These are phyloP conservation scores for Yamadazyma songkhlaensis DNA, from an alignment of 1,139 yeast species.

Conservation along the genomic window DNA sequence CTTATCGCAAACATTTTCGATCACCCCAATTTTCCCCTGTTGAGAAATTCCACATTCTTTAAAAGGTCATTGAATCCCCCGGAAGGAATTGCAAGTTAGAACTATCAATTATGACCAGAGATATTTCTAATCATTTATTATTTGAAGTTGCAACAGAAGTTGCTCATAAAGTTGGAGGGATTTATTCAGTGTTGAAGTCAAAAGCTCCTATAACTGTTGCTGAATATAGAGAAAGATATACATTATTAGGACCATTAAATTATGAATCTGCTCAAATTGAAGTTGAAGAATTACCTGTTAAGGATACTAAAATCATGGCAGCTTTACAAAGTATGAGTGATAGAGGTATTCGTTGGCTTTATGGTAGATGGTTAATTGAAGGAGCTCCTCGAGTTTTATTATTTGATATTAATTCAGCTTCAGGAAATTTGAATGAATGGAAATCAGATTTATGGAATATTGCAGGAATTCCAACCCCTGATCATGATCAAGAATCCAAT, in stretches of 20 bases:
- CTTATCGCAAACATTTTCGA: constrained; percentile 1
- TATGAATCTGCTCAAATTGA: constrained; percentile 82
- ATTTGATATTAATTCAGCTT: constrained; percentile 81
- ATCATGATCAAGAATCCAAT: constrained; percentile 81
- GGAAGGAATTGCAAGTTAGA: not conserved
- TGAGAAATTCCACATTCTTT: not conserved
- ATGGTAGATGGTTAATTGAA: constrained; percentile 96
- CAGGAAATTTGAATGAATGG: constrained; percentile 79
- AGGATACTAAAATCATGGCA: constrained; percentile 56
- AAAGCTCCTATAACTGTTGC: constrained; percentile 97
- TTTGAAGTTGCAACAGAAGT: constrained; percentile 98
- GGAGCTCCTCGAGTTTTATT: constrained; percentile 93
- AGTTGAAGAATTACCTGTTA: constrained; percentile 82
- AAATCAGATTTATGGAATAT: constrained; percentile 87
- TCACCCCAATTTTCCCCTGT: not conserved
- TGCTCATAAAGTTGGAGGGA: constrained; percentile 97
- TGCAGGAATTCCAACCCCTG: constrained; percentile 93
- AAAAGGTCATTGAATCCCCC: too few species aligned
- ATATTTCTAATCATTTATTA: constrained; percentile 76
- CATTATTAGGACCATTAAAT: constrained; percentile 84
- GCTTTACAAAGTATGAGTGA: constrained; percentile 72
- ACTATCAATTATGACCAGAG: constrained; percentile 56
- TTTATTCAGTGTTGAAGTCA: constrained; percentile 92
- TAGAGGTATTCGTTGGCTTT: constrained; percentile 79
- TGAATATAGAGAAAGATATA: constrained; percentile 86